Percentiles rank a stretch among this genome's conserved stretches.
These are phyloP conservation scores for Thinopyrum elongatum DNA, from an alignment of 176 grass and related monocot genomes.

Conservation along the genomic window DNA sequence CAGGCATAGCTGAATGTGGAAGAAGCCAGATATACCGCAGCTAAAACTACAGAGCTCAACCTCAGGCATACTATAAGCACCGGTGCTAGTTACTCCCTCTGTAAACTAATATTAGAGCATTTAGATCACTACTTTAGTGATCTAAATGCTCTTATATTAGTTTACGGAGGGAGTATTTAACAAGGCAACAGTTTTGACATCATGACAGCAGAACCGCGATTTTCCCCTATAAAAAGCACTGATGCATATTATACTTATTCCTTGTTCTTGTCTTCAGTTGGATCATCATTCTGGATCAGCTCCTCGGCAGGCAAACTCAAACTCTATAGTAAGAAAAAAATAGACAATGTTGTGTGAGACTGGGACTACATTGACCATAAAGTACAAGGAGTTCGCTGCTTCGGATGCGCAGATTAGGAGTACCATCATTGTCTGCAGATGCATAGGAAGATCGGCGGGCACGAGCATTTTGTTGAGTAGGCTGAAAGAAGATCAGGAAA, in stretches of 20 bases:
- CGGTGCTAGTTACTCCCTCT: background rate
- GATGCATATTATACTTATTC: slow-evolving; percentile 16
- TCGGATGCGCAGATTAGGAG: background rate
- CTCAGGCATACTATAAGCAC: background rate
- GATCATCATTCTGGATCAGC: slow-evolving; percentile 34
- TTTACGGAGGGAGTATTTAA: too few species aligned
- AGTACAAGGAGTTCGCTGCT: background rate
- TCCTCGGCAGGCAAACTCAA: slow-evolving; percentile 58
- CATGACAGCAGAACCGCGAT: background rate
- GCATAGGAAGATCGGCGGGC: slow-evolving; percentile 61
- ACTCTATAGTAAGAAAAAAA: slow-evolving; percentile 44
- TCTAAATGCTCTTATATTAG: too few species aligned
- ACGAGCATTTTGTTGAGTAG: slow-evolving; percentile 73
- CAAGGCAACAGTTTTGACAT: slow-evolving; percentile 23
- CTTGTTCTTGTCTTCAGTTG: slow-evolving; percentile 50
- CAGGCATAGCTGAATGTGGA: slow-evolving; percentile 10
- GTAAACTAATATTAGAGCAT: too few species aligned
- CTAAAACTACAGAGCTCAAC: slow-evolving; percentile 30
- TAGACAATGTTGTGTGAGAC: background rate
- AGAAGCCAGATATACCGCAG: background rate
- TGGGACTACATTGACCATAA: background rate
- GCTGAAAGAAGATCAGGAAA: slow-evolving; percentile 38
- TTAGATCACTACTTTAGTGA: too few species aligned
- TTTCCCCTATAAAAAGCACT: background rate
- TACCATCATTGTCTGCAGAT: slow-evolving; percentile 82